These are phyloP conservation scores for Sugiyamaella chiloensis DNA, from an alignment of 805 yeast genomes.

Conservation along the genomic window DNA sequence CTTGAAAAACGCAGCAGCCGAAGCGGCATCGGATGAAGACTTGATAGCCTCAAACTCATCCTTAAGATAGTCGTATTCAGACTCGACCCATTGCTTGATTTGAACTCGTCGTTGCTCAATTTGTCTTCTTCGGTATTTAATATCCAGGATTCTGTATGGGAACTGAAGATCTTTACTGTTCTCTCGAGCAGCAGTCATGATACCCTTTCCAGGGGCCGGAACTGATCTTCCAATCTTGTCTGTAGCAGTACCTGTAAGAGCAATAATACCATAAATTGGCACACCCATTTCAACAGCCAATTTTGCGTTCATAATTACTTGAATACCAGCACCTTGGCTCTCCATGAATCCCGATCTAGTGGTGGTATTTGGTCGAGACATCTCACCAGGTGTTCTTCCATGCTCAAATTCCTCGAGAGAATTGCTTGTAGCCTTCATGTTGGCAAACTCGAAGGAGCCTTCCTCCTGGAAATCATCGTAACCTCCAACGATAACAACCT, in stretches of 20 bases:
- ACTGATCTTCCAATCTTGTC: constrained; percentile 98
- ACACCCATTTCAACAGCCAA: constrained; percentile 98
- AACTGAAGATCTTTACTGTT: constrained; percentile 75
- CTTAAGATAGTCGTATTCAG: constrained; percentile 66
- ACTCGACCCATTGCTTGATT: constrained; percentile 79
- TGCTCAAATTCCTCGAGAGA: constrained; percentile 82
- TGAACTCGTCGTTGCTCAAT: constrained; percentile 73
- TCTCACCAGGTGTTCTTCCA: constrained; percentile 97
- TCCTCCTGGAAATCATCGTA: constrained; percentile 99
- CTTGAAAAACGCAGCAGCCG: constrained; percentile 50
- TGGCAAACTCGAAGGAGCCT: constrained; percentile 95
- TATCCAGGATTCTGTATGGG: constrained; percentile 77
- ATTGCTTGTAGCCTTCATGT: constrained; percentile 98
- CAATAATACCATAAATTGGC: constrained; percentile 94
- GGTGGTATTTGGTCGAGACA: constrained; percentile 98
- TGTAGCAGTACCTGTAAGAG: constrained; percentile 92
- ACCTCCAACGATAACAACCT: constrained; percentile 97
- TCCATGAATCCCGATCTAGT: constrained; percentile 98
- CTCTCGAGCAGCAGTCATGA: constrained; percentile 96
- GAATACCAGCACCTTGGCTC: constrained; percentile 99
- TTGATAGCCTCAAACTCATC: constrained; percentile 63
- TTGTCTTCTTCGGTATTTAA: constrained; percentile 92
- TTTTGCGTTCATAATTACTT: constrained; percentile 92
- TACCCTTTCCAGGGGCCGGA: constrained; percentile 99
- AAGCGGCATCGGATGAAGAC: constrained; percentile 44